Evolutionary conservation across 176 grass and related monocot species (phyloP), one percentile per base, ranked within the genome.

Genomic region (Zoysia japonica): DNA sequence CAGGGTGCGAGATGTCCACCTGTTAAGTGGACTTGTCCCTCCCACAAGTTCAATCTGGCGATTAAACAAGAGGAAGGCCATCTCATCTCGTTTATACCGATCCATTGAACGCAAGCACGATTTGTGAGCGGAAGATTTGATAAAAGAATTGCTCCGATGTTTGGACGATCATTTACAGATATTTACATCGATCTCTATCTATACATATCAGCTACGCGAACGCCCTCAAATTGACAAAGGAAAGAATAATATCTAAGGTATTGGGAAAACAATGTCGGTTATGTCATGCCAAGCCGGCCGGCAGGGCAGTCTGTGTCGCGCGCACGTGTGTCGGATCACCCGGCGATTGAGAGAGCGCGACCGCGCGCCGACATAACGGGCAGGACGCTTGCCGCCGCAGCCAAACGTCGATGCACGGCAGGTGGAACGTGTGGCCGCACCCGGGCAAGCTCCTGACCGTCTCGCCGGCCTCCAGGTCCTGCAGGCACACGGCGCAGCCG

Each of bases 401-500:
- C 92, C 92, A 94, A 8, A 70, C 70, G 71, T 91, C 92, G 63
- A 94, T 94, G 81, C 92, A 94, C 12, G 65, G 81, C 50, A 83
- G 54, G 85, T 94, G 92, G 82, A 91, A 91, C 78, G 77, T 94
- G 83, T 94, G 92, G 5, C 75, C 65, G 80, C 92, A 94, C 48
- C 50, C 67, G 20, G 92, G 92, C 86, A 94, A 28, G 5, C 89
- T 75, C 39, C 92, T 19, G 12, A 89, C 92, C 55, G 56, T 38
- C 81, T 94, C 87, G 35, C 82, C 81, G 20, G n/a, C 62, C 75
- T 91, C 87, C 38, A 91, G 87, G 16, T 94, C 92, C 92, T 93
- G 88, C 49, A 94, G 91, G 85, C 94, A 97, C 19, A 97, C 83
- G 14, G 91, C 86, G 85, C 94, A 97, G 36, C 87, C 63, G 50